Evolutionary conservation across 495 filamentous ascomycete genomes (phyloP), one percentile per base, ranked within the genome.

Genomic region (Articulospora tetracladia): DNA sequence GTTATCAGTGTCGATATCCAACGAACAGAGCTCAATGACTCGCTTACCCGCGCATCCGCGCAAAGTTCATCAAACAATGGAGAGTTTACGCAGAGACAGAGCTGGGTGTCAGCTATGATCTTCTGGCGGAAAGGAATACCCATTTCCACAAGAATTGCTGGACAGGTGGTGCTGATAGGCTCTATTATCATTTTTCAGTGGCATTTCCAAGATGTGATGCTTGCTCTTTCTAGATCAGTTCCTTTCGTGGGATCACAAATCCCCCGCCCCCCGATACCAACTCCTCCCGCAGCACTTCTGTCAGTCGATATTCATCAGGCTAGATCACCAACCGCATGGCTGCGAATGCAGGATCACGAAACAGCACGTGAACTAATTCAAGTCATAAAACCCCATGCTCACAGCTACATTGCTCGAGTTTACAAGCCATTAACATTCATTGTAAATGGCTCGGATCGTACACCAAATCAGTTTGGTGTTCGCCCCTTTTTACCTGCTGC

Each of bases 1-100:
- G 86, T 91, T 36, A 76, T 91, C 22, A 90, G 86, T 64, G 83
- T 91, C 56, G 88, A 91, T 59, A 84, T 91, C 22, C 81, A 82
- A 3, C 79, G 88, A 61, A 79, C 85, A 51, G 88, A 90, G 73
- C 76, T 91, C 0, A 73, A 72, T 27, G 67, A 69, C 53, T 59
- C 65, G 32, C 50, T 69, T 15, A 53, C 3, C 46, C 55, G 59
- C 8, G 54, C 51, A 10, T 41, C 48, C 3, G 41, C 47, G 8
- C 60, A 53, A 12, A 44, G 3, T n/a, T 44, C 39, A 3, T 3
- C 17, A 44, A 19, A 12, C 17, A 19, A 7, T 24, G 26, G 19
- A 15, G 46, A 55, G 2, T 19, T 28, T 23, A 13, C 32, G 32
- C 28, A 39, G n/a, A 15, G 73, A 53, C 72, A 72, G 47, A 70